phyloP scores from a whole-genome alignment of 441 rosid genomes.

The Pelargonium myrrhifolium region DNA sequence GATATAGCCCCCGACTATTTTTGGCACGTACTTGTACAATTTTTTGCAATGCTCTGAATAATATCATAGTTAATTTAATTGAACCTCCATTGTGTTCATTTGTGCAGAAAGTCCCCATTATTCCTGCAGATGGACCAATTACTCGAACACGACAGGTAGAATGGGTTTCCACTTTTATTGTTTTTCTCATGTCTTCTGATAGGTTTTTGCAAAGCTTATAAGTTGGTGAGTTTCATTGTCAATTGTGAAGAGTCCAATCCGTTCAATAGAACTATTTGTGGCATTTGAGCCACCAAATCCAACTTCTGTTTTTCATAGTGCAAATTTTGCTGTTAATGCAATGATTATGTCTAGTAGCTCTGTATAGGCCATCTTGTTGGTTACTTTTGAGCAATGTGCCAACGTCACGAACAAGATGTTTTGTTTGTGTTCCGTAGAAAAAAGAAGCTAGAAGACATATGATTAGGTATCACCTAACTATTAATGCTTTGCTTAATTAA shows the following conservation, averaged over 20 bases:
- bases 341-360: no score
- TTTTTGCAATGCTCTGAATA: neutral
- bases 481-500: no score
- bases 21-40: neutral
- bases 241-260: neutral
- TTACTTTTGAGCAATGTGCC: no score
- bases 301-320: neutral
- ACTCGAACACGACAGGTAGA: slow-evolving; percentile 65
- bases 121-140: slow-evolving; percentile 70
- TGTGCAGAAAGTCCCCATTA: slow-evolving; percentile 74
- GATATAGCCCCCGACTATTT: slow-evolving; percentile 10
- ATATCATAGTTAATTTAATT: slow-evolving; percentile 9
- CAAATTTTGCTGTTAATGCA: no score
- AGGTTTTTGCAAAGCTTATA: neutral
- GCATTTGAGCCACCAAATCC: neutral
- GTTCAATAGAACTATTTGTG: neutral
- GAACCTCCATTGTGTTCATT: slow-evolving; percentile 11
- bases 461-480: no score
- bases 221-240: neutral
- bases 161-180: slow-evolving; percentile 4
- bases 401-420: no score
- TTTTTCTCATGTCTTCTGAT: neutral
- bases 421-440: no score
- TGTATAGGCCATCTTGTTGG: neutral
- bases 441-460: no score